Evolutionary conservation across 441 rosid species (phyloP).

Genomic region (Gossypium aridum): DNA sequence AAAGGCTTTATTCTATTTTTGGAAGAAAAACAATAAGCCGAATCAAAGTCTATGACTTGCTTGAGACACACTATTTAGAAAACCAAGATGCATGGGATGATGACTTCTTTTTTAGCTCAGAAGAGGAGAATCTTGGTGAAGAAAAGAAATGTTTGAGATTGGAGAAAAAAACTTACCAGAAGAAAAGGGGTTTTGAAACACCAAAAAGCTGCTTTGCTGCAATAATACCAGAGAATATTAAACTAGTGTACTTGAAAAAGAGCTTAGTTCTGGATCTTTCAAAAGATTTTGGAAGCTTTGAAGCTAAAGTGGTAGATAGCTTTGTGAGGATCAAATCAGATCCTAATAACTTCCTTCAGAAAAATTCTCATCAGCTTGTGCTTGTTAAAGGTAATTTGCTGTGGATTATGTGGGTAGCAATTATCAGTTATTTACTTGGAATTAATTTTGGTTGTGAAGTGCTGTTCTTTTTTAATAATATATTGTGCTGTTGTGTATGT

Average conservation of each 20-base stretch:
- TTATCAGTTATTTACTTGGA: neutral
- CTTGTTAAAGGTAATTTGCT: constrained; percentile 50
- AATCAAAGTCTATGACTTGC: constrained; percentile 35
- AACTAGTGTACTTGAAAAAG: constrained; percentile 50
- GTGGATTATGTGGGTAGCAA: neutral
- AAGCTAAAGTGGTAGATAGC: constrained; percentile 43
- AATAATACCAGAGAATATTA: constrained; percentile 42
- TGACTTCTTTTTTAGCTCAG: constrained; percentile 33
- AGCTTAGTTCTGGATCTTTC: constrained; percentile 44
- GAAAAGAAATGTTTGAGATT: constrained; percentile 13
- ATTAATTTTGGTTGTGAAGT: neutral
- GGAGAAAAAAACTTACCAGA: constrained; percentile 20
- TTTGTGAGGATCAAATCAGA: constrained; percentile 57
- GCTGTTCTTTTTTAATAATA: neutral
- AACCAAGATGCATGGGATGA: constrained; percentile 41
- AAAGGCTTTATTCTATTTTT: constrained; percentile 34
- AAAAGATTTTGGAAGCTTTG: constrained; percentile 36
- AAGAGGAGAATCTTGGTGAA: constrained; percentile 31
- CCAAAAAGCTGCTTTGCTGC: constrained; percentile 42
- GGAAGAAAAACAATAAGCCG: constrained; percentile 37
- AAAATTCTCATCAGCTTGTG: constrained; percentile 45
- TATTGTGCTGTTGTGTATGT: neutral
- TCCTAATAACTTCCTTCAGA: constrained; percentile 51
- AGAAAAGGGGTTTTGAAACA: constrained; percentile 25
- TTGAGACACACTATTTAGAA: constrained; percentile 50